Base-by-base conservation (phyloP, 495 filamentous ascomycete species). In the Neurospora sublineolata region DNA sequence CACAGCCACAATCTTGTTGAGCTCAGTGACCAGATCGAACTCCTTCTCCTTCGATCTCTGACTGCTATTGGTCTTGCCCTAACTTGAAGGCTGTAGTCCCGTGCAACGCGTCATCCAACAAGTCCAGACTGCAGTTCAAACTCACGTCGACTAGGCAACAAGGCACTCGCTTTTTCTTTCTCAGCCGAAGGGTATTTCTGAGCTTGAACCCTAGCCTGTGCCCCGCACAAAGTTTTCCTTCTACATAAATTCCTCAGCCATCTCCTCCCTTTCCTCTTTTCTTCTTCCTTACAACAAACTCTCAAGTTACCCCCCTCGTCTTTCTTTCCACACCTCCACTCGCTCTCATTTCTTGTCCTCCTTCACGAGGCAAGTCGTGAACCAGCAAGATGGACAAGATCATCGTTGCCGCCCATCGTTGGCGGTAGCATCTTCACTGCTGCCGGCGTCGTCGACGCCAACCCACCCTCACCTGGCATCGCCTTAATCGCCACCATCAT, bases 371-470 rank as follows among this genome's bases (percentile, higher is more conserved):
- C 27, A 33, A 58, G 52, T 60, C 27, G 27, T 60, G 1, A 33
- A 60, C 27, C 52, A 60, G 11, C 27, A 60, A 60, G 27, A 18
- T 60, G 27, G 52, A 11, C 20, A 58, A 82, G 16, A 83, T 88
- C 40, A 78, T 87, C 42, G 83, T 88, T 71, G 85, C 83, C 14
- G 14, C 73, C 85, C 70, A 83, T 86, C 44, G 87, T 88, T 69
- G 87, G 86, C 6, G 84, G 82, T 30, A 85, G 86, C 44, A 81
- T 88, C 27, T 87, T 88, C 72, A 86, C 86, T 0, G 88, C 87
- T 5, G 86, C 86, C 5, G 85, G 84, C 0, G 80, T 83, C n/a
- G 83, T 88, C 75, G 86, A 88, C 74, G 83, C 83, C 3, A 87
- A 87, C 73, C 84, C 86, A 1, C 83, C 85, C 2, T 88, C 87